Evolutionary conservation across 2,329 filamentous ascomycete genomes (phyloP).

Genomic region (Bretziella fagacearum): DNA sequence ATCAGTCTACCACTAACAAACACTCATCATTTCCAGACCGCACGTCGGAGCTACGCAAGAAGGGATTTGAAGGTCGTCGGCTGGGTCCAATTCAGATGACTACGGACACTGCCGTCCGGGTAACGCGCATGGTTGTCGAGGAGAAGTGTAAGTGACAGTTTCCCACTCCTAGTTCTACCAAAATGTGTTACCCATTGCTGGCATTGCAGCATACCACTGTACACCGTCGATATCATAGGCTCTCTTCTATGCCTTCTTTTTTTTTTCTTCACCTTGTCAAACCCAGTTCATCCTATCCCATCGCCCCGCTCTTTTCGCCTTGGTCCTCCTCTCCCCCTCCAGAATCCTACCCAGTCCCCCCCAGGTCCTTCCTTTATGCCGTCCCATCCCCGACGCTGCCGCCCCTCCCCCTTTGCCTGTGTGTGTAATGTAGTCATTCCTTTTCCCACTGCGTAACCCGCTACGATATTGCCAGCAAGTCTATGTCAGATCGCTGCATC

Average conservation of each 20-base stretch:
- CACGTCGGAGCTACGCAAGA: constrained; percentile 86
- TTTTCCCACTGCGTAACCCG: neutral
- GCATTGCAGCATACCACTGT: neutral
- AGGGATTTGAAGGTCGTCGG: constrained; percentile 75
- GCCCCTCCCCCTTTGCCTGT: neutral
- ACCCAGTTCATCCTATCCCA: neutral
- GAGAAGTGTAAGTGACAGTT: constrained; percentile 47
- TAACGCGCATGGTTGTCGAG: constrained; percentile 77
- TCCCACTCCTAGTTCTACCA: no score
- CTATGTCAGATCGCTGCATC: neutral
- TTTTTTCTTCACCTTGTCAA: no score
- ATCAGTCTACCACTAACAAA: no score
- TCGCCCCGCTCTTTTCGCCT: neutral
- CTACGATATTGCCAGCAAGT: neutral
- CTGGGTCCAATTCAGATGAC: constrained; percentile 95
- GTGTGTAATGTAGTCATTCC: neutral
- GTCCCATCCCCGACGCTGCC: neutral
- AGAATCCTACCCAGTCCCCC: no score
- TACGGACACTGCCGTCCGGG: constrained; percentile 88
- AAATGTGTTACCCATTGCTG: neutral
- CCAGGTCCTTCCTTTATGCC: neutral
- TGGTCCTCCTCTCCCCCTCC: no score
- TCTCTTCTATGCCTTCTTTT: no score
- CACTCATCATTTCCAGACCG: constrained; percentile 46
- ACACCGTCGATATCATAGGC: constrained; percentile 1